Evolutionary conservation across 208 protist species (phyloP), one percentile per base, ranked within the genome.

Genomic region (Trypanosoma lewisi): DNA sequence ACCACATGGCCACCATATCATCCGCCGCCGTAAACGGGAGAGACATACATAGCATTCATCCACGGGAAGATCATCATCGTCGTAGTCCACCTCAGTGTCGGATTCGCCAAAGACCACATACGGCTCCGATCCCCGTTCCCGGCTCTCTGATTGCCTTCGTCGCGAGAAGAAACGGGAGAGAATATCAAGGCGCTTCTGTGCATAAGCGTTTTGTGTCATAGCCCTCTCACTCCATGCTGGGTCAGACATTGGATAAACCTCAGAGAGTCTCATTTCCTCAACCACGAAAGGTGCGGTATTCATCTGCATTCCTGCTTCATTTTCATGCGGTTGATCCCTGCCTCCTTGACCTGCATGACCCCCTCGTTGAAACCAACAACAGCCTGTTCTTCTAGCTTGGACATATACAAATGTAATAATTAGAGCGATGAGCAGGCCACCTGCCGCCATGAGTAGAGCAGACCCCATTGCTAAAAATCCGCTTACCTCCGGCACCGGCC

Each of bases 1-100:
- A 27, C 61, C 61, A 48, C 51, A 67, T 16, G 61, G 61, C 50
- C 61, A 67, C 61, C 61, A 67, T 16, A 67, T 58, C 37, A 56
- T 42, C 19, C 48, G 49, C n/a, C 51, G 49, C 7, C 51, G 51
- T 50, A 59, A 59, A 27, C 11, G 37, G n/a, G 51, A 67, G 8
- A 67, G 25, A 45, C 51, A 67, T 37, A 67, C 51, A 51, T 67
- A 59, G 36, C 61, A 59, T 21, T 67, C 61, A 50, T 58, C 27
- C 34, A 67, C 61, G 4, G 39, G 48, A 8, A 58, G 1, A 50
- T 67, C 61, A 27, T 67, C 48, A 39, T 56, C 48, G 39, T 58
- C 61, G 36, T 42, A 57, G 19, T 66, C 58, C 25, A 21, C 11
- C 2, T 21, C 30, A 9, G 28, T 30, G 34, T 48, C 17, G 2